phyloP scores from a whole-genome alignment of 371 early-diverging fungal genomes.

The Mucor circinelloides region DNA sequence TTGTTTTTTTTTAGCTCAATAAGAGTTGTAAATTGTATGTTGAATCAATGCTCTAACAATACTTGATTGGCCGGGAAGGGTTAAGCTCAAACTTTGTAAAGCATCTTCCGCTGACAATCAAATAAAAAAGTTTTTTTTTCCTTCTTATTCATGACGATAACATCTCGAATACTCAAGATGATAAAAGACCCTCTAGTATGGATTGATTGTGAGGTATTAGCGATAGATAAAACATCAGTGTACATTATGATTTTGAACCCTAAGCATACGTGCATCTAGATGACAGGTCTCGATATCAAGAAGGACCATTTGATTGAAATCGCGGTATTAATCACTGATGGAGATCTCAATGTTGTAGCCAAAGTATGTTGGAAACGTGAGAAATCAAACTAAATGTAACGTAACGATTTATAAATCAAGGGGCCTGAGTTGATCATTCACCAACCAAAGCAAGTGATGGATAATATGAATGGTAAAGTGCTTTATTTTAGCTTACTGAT shows the following conservation, averaged over 20 bases:
- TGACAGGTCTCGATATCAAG: slow-evolving; percentile 70
- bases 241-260: not conserved
- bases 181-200: slow-evolving; percentile 75
- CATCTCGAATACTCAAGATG: slow-evolving; percentile 23
- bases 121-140: not conserved
- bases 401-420: slow-evolving; percentile 25
- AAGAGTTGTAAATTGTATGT: not conserved
- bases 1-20: not conserved
- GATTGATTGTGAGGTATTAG: slow-evolving; percentile 84
- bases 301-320: slow-evolving; percentile 85
- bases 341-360: slow-evolving; percentile 78
- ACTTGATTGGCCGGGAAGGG: not conserved
- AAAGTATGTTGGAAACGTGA: slow-evolving; percentile 47
- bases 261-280: slow-evolving; percentile 29
- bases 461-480: slow-evolving; percentile 73
- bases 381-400: not conserved
- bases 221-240: too few relatives aligned
- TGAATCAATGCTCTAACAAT: not conserved
- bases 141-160: not conserved
- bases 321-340: slow-evolving; percentile 87
- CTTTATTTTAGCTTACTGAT: not conserved
- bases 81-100: not conserved
- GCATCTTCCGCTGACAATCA: not conserved
- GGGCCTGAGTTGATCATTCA: slow-evolving; percentile 83
- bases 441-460: slow-evolving; percentile 77